These are phyloP conservation scores for Thelephora aurantiotincta DNA, from an alignment of 768 basidiomycete species.

Conservation along the genomic window DNA sequence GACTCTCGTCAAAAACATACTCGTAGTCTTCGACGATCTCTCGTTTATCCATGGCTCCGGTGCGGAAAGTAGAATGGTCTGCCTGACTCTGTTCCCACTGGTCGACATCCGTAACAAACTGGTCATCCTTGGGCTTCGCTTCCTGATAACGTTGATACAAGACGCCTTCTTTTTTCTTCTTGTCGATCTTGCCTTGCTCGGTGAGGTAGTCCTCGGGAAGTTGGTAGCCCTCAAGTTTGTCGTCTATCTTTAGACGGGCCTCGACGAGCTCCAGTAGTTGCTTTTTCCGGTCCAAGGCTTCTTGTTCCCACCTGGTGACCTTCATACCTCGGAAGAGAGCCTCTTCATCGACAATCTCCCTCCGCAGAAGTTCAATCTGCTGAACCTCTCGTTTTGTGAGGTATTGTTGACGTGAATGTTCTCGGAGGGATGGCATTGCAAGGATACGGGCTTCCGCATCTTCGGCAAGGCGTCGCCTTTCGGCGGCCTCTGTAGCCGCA, in stretches of 20 bases:
- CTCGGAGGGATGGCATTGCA: slow-evolving; percentile 61
- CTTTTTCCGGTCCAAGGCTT: slow-evolving; percentile 82
- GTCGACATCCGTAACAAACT: slow-evolving; percentile 94
- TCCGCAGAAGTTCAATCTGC: slow-evolving; percentile 83
- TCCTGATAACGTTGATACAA: slow-evolving; percentile 94
- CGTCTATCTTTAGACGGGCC: slow-evolving; percentile 86
- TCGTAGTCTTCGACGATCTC: slow-evolving; percentile 81
- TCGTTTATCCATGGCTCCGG: slow-evolving; percentile 83
- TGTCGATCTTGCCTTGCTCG: slow-evolving; percentile 96
- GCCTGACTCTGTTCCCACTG: slow-evolving; percentile 96
- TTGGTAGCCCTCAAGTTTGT: slow-evolving; percentile 92
- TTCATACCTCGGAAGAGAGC: slow-evolving; percentile 84
- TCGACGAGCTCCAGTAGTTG: slow-evolving; percentile 85
- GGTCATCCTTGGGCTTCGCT: slow-evolving; percentile 78
- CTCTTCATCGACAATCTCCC: slow-evolving; percentile 92
- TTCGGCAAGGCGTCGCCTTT: slow-evolving; percentile 71
- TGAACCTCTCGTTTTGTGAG: slow-evolving; percentile 93
- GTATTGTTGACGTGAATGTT: slow-evolving; percentile 90
- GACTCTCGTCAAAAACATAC: slow-evolving; percentile 96
- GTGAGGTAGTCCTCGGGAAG: slow-evolving; percentile 97
- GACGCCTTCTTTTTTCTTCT: slow-evolving; percentile 86
- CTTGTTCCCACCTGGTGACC: slow-evolving; percentile 68
- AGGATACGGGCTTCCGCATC: slow-evolving; percentile 25
- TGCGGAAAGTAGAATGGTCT: slow-evolving; percentile 75
- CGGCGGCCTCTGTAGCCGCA: slow-evolving; percentile 71